Percentiles rank a stretch among this genome's conserved stretches.
Evolutionary conservation across 176 grass and related monocot species (phyloP).

Genomic region (Carex kokanica): DNA sequence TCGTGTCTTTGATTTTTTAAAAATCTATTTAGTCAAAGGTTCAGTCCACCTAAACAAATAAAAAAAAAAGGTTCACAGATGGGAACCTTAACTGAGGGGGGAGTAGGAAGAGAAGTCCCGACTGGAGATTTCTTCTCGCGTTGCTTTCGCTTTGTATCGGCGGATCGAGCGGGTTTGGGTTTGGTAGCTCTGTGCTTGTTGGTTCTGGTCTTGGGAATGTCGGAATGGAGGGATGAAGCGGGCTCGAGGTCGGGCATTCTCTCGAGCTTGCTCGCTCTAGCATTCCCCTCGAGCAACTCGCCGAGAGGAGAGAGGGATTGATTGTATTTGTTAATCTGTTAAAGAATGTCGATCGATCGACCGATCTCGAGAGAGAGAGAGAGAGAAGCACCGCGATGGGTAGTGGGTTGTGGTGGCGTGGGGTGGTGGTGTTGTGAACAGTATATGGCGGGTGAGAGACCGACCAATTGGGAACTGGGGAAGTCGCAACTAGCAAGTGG

Average conservation of each 20-base stretch:
- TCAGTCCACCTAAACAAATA: conserved; percentile 14
- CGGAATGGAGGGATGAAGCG: conserved; percentile 38
- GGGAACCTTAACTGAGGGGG: neutral
- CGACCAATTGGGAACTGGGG: conserved; percentile 28
- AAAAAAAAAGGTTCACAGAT: neutral
- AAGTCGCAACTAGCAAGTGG: neutral
- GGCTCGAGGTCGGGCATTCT: conserved; percentile 53
- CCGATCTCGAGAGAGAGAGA: neutral
- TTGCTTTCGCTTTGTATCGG: conserved; percentile 6
- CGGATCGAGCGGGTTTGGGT: neutral
- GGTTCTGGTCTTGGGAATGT: conserved; percentile 9
- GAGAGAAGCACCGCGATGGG: neutral
- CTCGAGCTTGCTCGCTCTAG: conserved; percentile 23
- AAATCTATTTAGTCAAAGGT: neutral
- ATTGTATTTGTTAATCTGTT: neutral
- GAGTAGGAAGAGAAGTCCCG: neutral
- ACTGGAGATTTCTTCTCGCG: neutral
- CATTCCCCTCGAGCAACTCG: conserved; percentile 46
- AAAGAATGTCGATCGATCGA: neutral
- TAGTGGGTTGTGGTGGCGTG: too few species aligned
- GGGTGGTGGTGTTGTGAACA: neutral
- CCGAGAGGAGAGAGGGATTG: neutral
- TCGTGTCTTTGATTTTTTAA: neutral
- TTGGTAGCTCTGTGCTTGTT: neutral
- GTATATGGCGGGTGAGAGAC: neutral